Evolutionary conservation across 768 basidiomycete genomes (phyloP), one percentile per base, ranked within the genome.

Genomic region (Psilocybe cyanescens): DNA sequence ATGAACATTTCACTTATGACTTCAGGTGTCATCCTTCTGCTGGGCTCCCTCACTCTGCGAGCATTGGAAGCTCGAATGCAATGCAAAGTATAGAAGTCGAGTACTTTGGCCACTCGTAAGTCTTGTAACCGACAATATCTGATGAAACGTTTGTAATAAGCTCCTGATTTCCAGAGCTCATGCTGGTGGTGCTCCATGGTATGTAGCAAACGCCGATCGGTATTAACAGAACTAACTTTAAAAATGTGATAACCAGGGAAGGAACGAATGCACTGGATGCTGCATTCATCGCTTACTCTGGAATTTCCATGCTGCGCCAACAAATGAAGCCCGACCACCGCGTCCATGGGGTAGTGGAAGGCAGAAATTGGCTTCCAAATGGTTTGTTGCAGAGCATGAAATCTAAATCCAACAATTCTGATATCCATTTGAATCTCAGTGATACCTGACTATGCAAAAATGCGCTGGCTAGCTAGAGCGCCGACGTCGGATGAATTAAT

Each of bases 221-320:
- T 8, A 39, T 39, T 8, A 39, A 39, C 37, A 8, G 14, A 8
- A 39, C 37, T 39, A 14, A 39, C 37, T 8, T 14, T 8, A 14
- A 44, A 11, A 44, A 12, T 5, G 14, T 12, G 41, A 5, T 44
- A 11, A 16, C 41, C 41, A 84, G 83, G 90, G 91, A 95, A 73
- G 94, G 90, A 24, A 83, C 83, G 45, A 95, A 95, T 68, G 92
- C 94, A 11, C 82, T 94, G 47, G 95, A 96, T 68, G 95, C 95
- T 0, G 94, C 94, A 0, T 90, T 95, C 71, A 75, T 93, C 8
- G 90, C 93, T 0, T 95, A 96, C 72, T 86, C 88, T 7, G 81
- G 84, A 50, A 81, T 97, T 45, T 89, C 93, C 3, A 86, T 87
- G 24, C 81, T 97, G 50, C 84, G 95, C 11, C 95, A 97, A 72